Evolutionary conservation across 768 basidiomycete species (phyloP), one percentile per base, ranked within the genome.

Genomic region (Boletus edulis): DNA sequence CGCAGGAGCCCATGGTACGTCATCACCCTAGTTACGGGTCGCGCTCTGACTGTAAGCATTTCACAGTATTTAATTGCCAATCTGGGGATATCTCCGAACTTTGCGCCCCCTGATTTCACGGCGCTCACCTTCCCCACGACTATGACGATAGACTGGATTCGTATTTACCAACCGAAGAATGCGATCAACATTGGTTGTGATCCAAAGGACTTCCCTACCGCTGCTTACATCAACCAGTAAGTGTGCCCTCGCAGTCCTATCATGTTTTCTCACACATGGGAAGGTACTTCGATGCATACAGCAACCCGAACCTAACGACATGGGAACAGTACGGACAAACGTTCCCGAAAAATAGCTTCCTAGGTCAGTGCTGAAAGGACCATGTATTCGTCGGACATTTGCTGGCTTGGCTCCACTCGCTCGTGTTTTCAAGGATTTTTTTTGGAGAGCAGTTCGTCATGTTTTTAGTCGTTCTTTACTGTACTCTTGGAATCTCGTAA

Each of bases 71-170:
- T 97, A 63, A 86, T 97, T 59, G 75, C 81, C 64, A 94, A 95
- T 69, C 73, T 94, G 64, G 94, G 92, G 50, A 85, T 96, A 72
- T 94, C 91, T 4, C 72, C 75, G 50, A 90, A 88, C 69, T 97
- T 97, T 63, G 86, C 85, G 12, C 60, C 70, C 5, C 83, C 94
- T 48, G 87, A 97, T 72, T 77, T 91, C 47, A 71, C 79, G 17
- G 76, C 87, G 55, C 74, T 96, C 20, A 74, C 72, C 17, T 94
- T 91, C 73, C 93, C 94, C 9, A 70, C 85, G 5, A 75, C 65
- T 3, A 86, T 97, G 90, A 76, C 74, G 46, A 76, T 96, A 40
- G 92, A 97, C 67, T 97, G 87, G 74, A 83, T 98, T 51, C 83
- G 95, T 22, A 90, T 98, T 9, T 98, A 97, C 71, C 95, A 97